phyloP scores from a whole-genome alignment of 371 early-diverging fungal species.

The Mucor indicus region DNA sequence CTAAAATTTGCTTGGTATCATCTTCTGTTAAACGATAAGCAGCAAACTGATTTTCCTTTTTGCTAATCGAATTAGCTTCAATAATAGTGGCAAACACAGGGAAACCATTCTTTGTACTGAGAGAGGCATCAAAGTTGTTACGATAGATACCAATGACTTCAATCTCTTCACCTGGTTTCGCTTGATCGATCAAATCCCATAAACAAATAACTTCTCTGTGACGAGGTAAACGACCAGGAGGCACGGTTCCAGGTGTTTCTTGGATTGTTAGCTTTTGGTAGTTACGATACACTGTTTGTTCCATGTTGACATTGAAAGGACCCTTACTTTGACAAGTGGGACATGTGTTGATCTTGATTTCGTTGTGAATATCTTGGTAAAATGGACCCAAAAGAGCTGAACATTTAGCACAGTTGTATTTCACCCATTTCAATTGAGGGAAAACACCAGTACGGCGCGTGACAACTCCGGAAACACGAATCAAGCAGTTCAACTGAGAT shows the following conservation, averaged over 20 bases:
- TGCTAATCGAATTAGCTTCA: constrained; percentile 92
- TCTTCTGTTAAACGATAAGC: constrained; percentile 88
- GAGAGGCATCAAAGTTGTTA: constrained; percentile 90
- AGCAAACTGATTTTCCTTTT: constrained; percentile 87
- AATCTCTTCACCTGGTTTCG: constrained; percentile 98
- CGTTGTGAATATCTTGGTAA: constrained; percentile 86
- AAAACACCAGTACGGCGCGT: constrained; percentile 95
- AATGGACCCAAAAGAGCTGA: constrained; percentile 94
- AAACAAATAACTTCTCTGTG: constrained; percentile 94
- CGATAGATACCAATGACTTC: constrained; percentile 98
- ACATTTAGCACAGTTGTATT: constrained; percentile 97
- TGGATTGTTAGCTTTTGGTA: constrained; percentile 98
- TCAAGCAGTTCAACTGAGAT: constrained; percentile 90
- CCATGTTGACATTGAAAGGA: constrained; percentile 89
- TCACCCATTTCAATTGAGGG: constrained; percentile 97
- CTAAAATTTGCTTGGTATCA: constrained; percentile 82
- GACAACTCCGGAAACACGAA: constrained; percentile 95
- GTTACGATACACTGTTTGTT: constrained; percentile 97
- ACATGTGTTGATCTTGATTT: constrained; percentile 89
- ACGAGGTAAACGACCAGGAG: constrained; percentile 96
- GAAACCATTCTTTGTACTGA: constrained; percentile 95
- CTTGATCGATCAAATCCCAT: constrained; percentile 97
- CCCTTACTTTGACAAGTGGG: constrained; percentile 93
- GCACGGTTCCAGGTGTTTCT: constrained; percentile 98
- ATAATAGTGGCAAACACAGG: constrained; percentile 97